phyloP scores from a whole-genome alignment of 116 monocot species.

The Thalassia testudinum region DNA sequence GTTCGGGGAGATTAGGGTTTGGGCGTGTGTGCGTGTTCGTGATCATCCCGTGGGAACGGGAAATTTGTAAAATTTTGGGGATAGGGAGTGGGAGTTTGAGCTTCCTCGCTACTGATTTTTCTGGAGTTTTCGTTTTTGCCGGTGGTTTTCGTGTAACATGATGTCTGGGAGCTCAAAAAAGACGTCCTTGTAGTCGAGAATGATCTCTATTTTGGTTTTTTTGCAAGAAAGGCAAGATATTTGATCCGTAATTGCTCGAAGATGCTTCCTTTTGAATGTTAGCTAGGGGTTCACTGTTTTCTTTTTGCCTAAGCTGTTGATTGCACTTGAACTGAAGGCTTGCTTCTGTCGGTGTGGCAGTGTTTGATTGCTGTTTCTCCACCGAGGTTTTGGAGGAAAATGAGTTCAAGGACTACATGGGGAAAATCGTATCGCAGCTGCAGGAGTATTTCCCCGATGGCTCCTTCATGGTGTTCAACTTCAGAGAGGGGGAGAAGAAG shows the following conservation, averaged over 20 bases:
- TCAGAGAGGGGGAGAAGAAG: conserved; percentile 34
- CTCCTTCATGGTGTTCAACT: conserved; percentile 74
- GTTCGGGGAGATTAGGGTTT: not conserved
- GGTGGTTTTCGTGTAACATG: too few relatives aligned
- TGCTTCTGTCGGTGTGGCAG: conserved; percentile 16
- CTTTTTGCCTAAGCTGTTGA: not conserved
- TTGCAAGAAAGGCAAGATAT: not conserved
- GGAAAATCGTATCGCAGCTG: conserved; percentile 43
- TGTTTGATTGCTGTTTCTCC: conserved; percentile 83
- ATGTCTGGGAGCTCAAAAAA: too few relatives aligned
- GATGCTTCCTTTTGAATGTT: not conserved
- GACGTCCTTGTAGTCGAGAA: not conserved
- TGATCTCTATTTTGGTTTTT: not conserved
- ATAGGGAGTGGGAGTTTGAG: not conserved
- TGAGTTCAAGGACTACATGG: conserved; percentile 56
- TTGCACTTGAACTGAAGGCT: not conserved
- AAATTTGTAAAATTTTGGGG: not conserved
- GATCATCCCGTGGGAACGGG: not conserved
- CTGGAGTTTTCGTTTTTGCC: not conserved
- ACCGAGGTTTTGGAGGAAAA: conserved; percentile 45
- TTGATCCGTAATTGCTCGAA: not conserved
- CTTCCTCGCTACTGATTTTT: not conserved
- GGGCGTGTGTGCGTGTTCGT: not conserved
- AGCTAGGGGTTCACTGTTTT: not conserved
- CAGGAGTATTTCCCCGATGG: conserved; percentile 51